Evolutionary conservation across 2,329 filamentous ascomycete genomes (phyloP).

Genomic region (Mycosphaerella sp.): DNA sequence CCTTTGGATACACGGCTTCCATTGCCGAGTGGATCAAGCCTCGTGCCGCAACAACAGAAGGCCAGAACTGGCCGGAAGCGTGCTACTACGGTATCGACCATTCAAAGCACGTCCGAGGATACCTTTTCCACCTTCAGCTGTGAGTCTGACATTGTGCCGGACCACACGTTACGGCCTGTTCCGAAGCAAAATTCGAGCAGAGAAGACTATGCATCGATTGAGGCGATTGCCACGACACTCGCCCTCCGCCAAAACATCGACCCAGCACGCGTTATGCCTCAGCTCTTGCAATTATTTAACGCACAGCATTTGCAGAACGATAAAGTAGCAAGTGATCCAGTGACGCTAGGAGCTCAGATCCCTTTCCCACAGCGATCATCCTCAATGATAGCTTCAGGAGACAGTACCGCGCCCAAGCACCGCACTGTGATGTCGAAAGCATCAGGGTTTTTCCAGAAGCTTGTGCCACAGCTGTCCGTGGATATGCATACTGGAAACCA

Average conservation of each 20-base stretch:
- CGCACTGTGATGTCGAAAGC: conserved; percentile 28
- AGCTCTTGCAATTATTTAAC: conserved; percentile 33
- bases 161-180: conserved; percentile 23
- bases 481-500: conserved; percentile 12
- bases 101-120: conserved; percentile 24
- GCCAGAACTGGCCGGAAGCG: conserved; percentile 7
- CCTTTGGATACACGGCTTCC: conserved; percentile 25
- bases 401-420: conserved; percentile 11
- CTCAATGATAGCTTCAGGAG: conserved; percentile 6
- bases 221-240: conserved; percentile 33
- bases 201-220: conserved; percentile 30
- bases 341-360: not conserved
- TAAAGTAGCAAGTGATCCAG: conserved; percentile 3
- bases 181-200: not conserved
- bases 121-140: conserved; percentile 35
- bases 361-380: conserved; percentile 3
- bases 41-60: conserved; percentile 19
- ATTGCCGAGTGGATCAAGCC: conserved; percentile 22
- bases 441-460: conserved; percentile 29
- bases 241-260: conserved; percentile 36
- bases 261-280: conserved; percentile 29
- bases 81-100: conserved; percentile 16
- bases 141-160: conserved; percentile 31
- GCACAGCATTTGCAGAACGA: not conserved
- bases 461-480: conserved; percentile 25